Percentiles rank a stretch among this genome's conserved stretches.
These are phyloP conservation scores for Calycina marina DNA, from an alignment of 2,329 filamentous ascomycete genomes.

Conservation along the genomic window DNA sequence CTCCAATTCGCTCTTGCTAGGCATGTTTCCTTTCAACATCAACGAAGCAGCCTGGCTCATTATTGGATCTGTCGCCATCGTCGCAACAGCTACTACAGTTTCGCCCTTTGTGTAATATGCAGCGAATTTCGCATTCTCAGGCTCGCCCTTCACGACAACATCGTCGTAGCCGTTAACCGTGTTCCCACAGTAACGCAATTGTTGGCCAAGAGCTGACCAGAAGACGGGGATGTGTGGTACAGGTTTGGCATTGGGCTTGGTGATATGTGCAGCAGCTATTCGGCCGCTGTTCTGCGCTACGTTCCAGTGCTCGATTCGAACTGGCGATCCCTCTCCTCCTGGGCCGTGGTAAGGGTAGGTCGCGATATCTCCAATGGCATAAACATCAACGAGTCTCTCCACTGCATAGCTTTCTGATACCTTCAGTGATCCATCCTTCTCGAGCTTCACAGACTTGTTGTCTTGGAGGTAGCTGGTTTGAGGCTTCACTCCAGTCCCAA, in stretches of 20 bases:
- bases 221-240: slow-evolving; percentile 84
- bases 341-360: slow-evolving; percentile 90
- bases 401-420: slow-evolving; percentile 73
- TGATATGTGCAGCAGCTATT: slow-evolving; percentile 63
- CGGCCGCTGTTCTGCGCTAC: slow-evolving; percentile 90
- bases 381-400: slow-evolving; percentile 65
- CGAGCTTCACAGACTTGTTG: slow-evolving; percentile 54
- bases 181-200: slow-evolving; percentile 89
- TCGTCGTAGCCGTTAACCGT: slow-evolving; percentile 75
- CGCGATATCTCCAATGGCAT: slow-evolving; percentile 88
- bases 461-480: slow-evolving; percentile 70
- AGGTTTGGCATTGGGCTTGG: slow-evolving; percentile 42
- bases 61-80: slow-evolving; percentile 78
- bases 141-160: slow-evolving; percentile 62
- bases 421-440: slow-evolving; percentile 72
- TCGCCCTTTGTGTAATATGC: slow-evolving; percentile 84
- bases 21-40: slow-evolving; percentile 74
- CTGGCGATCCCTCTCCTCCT: slow-evolving; percentile 55
- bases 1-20: slow-evolving; percentile 61
- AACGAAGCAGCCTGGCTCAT: slow-evolving; percentile 73
- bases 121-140: slow-evolving; percentile 66
- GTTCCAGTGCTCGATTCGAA: slow-evolving; percentile 96
- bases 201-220: slow-evolving; percentile 84
- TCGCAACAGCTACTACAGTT: slow-evolving; percentile 76
- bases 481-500: slow-evolving; percentile 79